Evolutionary conservation across 1,284 basidiomycete species (phyloP).

Genomic region (Porphyrellus sp.): DNA sequence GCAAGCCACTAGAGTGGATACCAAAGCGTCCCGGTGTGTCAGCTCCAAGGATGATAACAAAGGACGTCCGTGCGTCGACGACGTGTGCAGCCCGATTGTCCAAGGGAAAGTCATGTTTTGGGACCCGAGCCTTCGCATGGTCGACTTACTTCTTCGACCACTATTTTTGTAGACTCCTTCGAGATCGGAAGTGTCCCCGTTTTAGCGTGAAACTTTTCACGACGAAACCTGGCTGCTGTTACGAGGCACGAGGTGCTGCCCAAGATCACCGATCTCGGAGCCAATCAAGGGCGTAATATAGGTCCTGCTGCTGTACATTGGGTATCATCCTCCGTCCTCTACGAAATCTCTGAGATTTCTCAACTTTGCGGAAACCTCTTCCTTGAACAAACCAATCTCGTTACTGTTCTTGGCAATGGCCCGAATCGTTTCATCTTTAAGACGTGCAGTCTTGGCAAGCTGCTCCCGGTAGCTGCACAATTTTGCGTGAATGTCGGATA

Average conservation of each 20-base stretch:
- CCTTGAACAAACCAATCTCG: conserved; percentile 75
- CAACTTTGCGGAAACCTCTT: conserved; percentile 66
- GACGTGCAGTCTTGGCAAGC: conserved; percentile 62
- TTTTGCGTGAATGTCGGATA: conserved; percentile 3
- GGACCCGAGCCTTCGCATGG: background rate
- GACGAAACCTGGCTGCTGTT: background rate
- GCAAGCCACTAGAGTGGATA: background rate
- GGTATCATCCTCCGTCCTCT: conserved; percentile 44
- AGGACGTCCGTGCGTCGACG: background rate
- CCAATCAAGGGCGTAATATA: background rate
- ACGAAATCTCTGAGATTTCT: conserved; percentile 64
- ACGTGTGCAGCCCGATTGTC: background rate
- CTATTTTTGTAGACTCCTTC: background rate
- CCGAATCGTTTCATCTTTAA: conserved; percentile 72
- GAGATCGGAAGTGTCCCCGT: background rate
- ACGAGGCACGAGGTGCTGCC: background rate
- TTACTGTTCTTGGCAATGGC: conserved; percentile 79
- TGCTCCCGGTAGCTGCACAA: conserved; percentile 66
- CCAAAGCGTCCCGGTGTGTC: background rate
- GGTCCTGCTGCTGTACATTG: background rate
- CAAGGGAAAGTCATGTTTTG: background rate
- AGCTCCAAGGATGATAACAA: background rate
- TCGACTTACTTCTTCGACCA: background rate
- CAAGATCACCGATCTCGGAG: conserved; percentile 1
- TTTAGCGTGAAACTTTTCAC: conserved; percentile 10